Percentiles rank a stretch among this genome's conserved stretches.
Conservation (phyloP, 2,329 filamentous ascomycete species). For the Neofusicoccum sp. region DNA sequence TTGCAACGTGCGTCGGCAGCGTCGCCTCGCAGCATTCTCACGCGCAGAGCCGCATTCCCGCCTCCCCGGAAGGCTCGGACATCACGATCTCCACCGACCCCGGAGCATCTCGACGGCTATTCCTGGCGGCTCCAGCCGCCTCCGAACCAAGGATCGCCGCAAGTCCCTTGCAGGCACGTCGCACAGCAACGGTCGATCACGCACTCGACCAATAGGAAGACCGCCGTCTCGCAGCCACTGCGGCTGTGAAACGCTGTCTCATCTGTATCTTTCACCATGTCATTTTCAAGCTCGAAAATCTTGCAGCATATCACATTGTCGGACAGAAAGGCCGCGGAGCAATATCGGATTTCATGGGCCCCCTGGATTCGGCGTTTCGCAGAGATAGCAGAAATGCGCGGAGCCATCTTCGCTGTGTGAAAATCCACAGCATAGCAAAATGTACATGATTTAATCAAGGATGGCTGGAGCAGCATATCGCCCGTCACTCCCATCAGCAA, state of each 20-base stretch:
- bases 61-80: background rate
- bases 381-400: conserved; percentile 4
- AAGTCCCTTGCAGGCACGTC: background rate
- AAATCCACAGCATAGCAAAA: background rate
- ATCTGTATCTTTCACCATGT: background rate
- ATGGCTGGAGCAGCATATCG: conserved; percentile 7
- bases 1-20: background rate
- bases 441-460: background rate
- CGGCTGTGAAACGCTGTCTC: background rate
- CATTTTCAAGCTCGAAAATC: conserved; percentile 2
- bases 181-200: background rate
- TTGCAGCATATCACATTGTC: conserved; percentile 9
- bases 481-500: background rate
- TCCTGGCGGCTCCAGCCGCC: background rate
- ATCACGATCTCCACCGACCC: background rate
- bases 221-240: background rate
- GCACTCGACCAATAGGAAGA: conserved; percentile 1
- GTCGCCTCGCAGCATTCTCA: background rate
- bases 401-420: background rate
- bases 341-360: background rate
- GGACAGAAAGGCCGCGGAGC: background rate
- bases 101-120: background rate
- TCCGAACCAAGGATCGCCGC: background rate
- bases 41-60: conserved; percentile 4
- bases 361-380: background rate